Evolutionary conservation across 2,329 filamentous ascomycete genomes (phyloP).

Genomic region (Beauveria brongniartii): DNA sequence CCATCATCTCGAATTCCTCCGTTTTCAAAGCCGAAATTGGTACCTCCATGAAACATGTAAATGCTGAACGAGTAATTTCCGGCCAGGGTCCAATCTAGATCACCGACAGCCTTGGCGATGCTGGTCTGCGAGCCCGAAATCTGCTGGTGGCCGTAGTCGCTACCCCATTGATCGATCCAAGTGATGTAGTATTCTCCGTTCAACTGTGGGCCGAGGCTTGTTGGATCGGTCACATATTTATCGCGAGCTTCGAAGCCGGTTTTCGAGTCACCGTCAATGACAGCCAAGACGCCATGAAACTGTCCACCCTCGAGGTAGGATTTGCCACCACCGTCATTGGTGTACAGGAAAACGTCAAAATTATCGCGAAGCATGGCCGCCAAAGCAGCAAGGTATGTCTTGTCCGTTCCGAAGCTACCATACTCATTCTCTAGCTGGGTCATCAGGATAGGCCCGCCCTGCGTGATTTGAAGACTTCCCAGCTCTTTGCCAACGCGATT

Average conservation of each 20-base stretch:
- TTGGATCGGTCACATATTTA: slow-evolving; percentile 33
- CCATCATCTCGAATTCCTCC: slow-evolving; percentile 35
- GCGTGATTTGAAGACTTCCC: slow-evolving; percentile 26
- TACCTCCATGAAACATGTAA: slow-evolving; percentile 47
- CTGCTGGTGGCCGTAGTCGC: slow-evolving; percentile 27
- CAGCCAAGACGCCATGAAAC: slow-evolving; percentile 36
- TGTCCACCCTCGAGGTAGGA: slow-evolving; percentile 34
- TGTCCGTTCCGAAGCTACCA: slow-evolving; percentile 37
- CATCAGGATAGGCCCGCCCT: slow-evolving; percentile 41
- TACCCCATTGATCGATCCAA: slow-evolving; percentile 36
- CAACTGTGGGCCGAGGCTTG: slow-evolving; percentile 34
- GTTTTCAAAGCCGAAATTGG: slow-evolving; percentile 40
- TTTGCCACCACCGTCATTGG: slow-evolving; percentile 39
- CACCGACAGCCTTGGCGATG: slow-evolving; percentile 21
- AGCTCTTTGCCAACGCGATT: slow-evolving; percentile 30
- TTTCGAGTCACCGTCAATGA: slow-evolving; percentile 36
- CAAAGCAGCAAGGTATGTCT: slow-evolving; percentile 33
- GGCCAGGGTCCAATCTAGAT: slow-evolving; percentile 29
- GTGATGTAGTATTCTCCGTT: slow-evolving; percentile 43
- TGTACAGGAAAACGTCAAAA: slow-evolving; percentile 39
- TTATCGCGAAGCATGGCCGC: slow-evolving; percentile 32
- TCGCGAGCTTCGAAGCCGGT: slow-evolving; percentile 32
- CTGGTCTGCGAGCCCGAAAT: slow-evolving; percentile 20
- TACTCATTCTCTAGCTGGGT: slow-evolving; percentile 45
- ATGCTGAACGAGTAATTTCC: slow-evolving; percentile 37